Evolutionary conservation across 441 rosid species (phyloP).

Genomic region (Kokia cookei): DNA sequence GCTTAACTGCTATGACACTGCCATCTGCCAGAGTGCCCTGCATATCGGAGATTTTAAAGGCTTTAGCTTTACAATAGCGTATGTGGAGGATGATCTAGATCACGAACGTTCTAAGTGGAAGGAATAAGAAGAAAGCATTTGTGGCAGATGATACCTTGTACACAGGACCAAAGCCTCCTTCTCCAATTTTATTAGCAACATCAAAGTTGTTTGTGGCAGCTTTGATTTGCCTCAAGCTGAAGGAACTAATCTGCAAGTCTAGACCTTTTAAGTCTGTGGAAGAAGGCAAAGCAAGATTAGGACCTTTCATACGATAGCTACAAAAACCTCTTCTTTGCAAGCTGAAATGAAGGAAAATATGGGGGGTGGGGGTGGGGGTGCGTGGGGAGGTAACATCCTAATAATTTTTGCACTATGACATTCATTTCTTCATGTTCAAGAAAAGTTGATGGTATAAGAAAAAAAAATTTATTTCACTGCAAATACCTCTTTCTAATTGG

Average conservation of each 20-base stretch:
- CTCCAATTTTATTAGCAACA: slow-evolving; percentile 37
- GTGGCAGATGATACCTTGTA: slow-evolving; percentile 28
- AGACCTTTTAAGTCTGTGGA: slow-evolving; percentile 21
- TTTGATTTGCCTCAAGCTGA: slow-evolving; percentile 32
- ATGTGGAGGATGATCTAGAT: neutral
- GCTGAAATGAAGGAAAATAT: neutral
- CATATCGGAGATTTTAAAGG: neutral
- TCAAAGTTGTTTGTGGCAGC: slow-evolving; percentile 43
- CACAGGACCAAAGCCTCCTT: slow-evolving; percentile 53
- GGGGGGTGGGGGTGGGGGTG: too few relatives aligned
- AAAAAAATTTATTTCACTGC: neutral
- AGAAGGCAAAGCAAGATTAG: neutral
- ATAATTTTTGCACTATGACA: neutral
- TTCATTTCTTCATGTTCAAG: neutral
- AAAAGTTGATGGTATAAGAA: neutral
- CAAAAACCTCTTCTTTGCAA: slow-evolving; percentile 26
- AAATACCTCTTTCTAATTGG: slow-evolving; percentile 33
- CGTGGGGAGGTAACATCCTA: neutral
- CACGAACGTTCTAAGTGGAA: neutral
- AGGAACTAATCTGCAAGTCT: slow-evolving; percentile 29
- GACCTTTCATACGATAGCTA: slow-evolving; percentile 20
- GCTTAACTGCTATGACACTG: slow-evolving; percentile 56
- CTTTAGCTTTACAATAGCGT: neutral
- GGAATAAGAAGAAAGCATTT: neutral
- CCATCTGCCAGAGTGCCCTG: slow-evolving; percentile 59